Evolutionary conservation across 176 grass and related monocot species (phyloP), one percentile per base, ranked within the genome.

Genomic region (Oryza brachyantha): DNA sequence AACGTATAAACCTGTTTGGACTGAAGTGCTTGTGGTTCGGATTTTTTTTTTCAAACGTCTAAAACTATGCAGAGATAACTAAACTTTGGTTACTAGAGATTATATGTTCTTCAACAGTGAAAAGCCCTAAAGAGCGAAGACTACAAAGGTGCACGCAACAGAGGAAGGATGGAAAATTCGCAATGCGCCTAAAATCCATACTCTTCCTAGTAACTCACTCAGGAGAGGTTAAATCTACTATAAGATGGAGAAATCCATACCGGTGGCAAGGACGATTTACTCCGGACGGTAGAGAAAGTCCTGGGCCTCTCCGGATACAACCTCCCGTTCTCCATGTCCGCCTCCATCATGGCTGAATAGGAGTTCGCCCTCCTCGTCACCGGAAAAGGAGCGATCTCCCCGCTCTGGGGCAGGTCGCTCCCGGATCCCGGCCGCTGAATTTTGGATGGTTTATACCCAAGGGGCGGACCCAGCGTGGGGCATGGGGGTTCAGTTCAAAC

Each of bases 371-470:
- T 87, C 84, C 84, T 88, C 11, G 69, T 83, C 31, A 93, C 88
- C 7, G 86, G 90, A 82, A 91, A 92, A 78, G 96, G 90, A 92
- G 88, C 78, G 71, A 95, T 95, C 70, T 99, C 96, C 85, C 90
- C 92, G 79, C 48, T 76, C 67, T 88, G 89, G 85, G 94, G 87
- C 62, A 94, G 91, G 69, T 94, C 80, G 61, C 87, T 42, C 94
- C 91, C 91, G 54, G 91, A 92, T 79, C 61, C 82, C 32, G 68
- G 95, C 28, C 64, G 78, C 95, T 97, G 89, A 92, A 94, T 97
- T 76, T 88, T 94, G 72, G 29, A 86, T 27, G 12, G 10, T 80
- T 64, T 38, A 66, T 59, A 52, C 45, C 64, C 77, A 4, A 36
- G 35, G 35, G 35, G 35, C 2, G 35, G 3, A 36, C 6, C 35